Evolutionary conservation across 306 rosid species (phyloP), one percentile per base, ranked within the genome.

Genomic region (Heteromeles arbutifolia): DNA sequence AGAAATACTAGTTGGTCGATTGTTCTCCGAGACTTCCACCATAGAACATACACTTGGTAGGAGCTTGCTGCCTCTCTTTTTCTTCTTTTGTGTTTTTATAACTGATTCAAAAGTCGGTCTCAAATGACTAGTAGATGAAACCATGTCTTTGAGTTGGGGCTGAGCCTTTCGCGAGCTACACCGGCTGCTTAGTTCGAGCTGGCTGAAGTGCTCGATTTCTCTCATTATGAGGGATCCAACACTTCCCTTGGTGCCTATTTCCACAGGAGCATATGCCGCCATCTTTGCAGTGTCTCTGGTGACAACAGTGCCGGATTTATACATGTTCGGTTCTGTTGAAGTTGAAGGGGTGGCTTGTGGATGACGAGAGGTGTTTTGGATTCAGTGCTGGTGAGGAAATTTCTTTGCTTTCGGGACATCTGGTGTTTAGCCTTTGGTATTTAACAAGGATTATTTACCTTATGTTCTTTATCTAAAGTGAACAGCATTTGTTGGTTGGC

Each of bases 161-260:
- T 72, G 83, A 69, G 82, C 81, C 84, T 68, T 86, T 65, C 29
- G 70, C 26, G 82, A 64, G 50, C 79, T 72, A 67, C 78, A 81
- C 63, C 54, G 77, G 68, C 74, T 74, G 84, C 83, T 64, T 44
- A 68, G 71, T 78, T 81, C 80, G 1, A 88, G 83, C 84, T 59
- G 77, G 74, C 81, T 81, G 52, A 90, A 89, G 81, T 87, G 78
- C 70, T 86, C 88, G 3, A 87, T 90, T 85, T 93, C 95, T 82
- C 85, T 87, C 91, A 81, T 85, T 65, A 90, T 74, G 25, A 89
- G 88, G 43, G 96, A 85, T 26, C 91, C 91, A 28, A 89, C 85
- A 2, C 92, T 90, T 73, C 94, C 98, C 77, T 69, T 80, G 12
- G 90, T 82, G 70, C 92, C 94, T 77, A 87, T 80, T 84, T 90